Evolutionary conservation across 1,284 basidiomycete species (phyloP).

Genomic region (Tylopilus orsonianus): DNA sequence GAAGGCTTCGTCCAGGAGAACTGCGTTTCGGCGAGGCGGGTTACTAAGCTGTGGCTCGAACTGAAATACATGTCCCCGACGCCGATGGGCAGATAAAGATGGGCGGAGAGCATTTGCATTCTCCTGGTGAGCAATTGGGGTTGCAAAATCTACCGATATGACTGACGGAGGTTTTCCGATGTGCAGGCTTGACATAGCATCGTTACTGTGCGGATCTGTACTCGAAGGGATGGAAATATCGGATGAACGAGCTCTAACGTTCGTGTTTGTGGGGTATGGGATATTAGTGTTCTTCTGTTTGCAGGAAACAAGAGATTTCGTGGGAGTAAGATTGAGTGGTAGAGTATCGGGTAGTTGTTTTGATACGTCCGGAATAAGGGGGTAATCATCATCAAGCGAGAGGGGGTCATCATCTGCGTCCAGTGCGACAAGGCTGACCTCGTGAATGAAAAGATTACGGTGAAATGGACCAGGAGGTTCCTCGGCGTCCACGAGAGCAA

Average conservation of each 20-base stretch:
- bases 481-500: slow-evolving; percentile 2
- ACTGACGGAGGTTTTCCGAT: not conserved
- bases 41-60: slow-evolving; percentile 7
- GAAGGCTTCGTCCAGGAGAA: slow-evolving; percentile 17
- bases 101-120: slow-evolving; percentile 5
- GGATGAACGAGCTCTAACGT: not conserved
- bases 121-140: slow-evolving; percentile 16
- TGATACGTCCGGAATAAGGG: slow-evolving; percentile 2
- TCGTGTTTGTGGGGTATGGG: not conserved
- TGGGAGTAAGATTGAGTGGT: slow-evolving; percentile 24
- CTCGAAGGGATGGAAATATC: not conserved
- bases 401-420: slow-evolving; percentile 21
- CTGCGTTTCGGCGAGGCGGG: not conserved
- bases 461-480: slow-evolving; percentile 12
- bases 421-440: slow-evolving; percentile 34
- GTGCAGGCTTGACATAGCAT: not conserved
- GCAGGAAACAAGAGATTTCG: slow-evolving; percentile 19
- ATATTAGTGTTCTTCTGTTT: slow-evolving; percentile 6
- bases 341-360: slow-evolving; percentile 14
- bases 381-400: not conserved
- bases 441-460: slow-evolving; percentile 33
- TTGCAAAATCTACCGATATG: not conserved
- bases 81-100: slow-evolving; percentile 18
- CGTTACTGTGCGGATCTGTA: not conserved
- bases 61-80: slow-evolving; percentile 31